Base-by-base conservation (phyloP, 805 yeast genomes). In the Trichomonascus vanleenenianus region DNA sequence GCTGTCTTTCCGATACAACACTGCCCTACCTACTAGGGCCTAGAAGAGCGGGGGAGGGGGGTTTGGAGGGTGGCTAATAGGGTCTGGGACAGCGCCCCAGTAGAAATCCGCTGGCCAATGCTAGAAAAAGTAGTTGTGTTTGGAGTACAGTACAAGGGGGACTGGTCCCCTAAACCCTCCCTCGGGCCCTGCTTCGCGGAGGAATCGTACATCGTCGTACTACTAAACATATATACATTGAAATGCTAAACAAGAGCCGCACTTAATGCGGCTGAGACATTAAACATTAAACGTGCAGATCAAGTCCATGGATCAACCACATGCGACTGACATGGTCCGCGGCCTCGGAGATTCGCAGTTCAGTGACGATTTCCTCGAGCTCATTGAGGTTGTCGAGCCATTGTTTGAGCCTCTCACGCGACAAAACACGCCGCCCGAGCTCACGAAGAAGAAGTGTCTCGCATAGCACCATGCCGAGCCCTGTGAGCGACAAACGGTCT, bases 361-460 rank as follows among this genome's bases (percentile, higher is more conserved):
- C 30, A 18, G 9, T 15, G 19, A n/a, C 22, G 38, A 14, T 19
- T 12, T 71, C 68, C 36, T 73, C 72, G 16, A 84, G 59, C 45
- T 78, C 84, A 48, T 75, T 75, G 40, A 83, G 61, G 56, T 84
- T 91, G 38, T 74, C 65, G 20, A 66, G 52, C 81, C 86, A 83
- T 47, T 80, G 83, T n/a, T 56, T 50, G 46, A 62, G 64, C 42
- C 79, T 65, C 18, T 60, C 62, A 19, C 57, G 57, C 1, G 89
- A 85, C 1, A 85, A 39, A 9, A 81, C 49, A 2, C 56, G 52
- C 14, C 61, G 58, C 1, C 85, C 81, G 30, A 71, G 60, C 19
- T 66, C 61, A 42, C 79, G 73, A 51, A 86, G 66, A 35, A 77
- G 73, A 31, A 78, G 71, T 3, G 79, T 70, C 55, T 86, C 91